Base-by-base conservation (phyloP, 2,329 filamentous ascomycete genomes). In the Trichoderma asperellum region DNA sequence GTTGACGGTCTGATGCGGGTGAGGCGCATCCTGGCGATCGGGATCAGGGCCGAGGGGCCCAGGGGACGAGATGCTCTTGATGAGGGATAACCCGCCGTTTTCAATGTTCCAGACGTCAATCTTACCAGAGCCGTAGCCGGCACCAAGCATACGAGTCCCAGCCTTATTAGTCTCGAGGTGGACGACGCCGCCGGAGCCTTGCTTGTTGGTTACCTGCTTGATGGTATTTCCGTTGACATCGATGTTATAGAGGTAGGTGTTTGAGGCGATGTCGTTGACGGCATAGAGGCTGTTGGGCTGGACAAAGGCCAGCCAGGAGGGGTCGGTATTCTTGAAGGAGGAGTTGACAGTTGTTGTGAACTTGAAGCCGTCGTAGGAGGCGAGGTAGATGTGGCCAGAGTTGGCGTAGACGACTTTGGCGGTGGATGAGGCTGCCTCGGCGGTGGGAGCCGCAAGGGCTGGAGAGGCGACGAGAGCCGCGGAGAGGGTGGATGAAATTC, bases 1-100 rank as follows among this genome's bases (percentile, higher is more conserved):
- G 11, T 83, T 77, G 29, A 84, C 75, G 12, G 81, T 77, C 76
- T 86, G 82, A 74, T 87, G 85, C 32, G 85, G 82, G 66, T 83
- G 79, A 49, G 80, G 69, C 16, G 72, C 71, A 11, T 72, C 73
- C 73, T 82, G 80, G 18, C 59, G 59, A 16, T 34, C 18, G 10
- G 59, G 12, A 40, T 77, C 73, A 32, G 79, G 78, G 5, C 81
- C 80, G 7, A 76, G 75, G 10, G 76, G 67, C 32, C 77, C 79
- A 12, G 73, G 73, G 4, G 82, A 77, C 4, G 72, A 72, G 71
- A 84, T 73, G 21, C 76, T 76, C 76, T 82, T 83, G 53, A 83
- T 18, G 18, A 82, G 75, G 71, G 78, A 77, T 5, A 81, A 75
- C 3, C 72, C 78, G 53, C 77, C 78, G 52, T 78, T 74, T 21